Evolutionary conservation across 805 yeast species (phyloP).

Genomic region (Brettanomyces custersianus): DNA sequence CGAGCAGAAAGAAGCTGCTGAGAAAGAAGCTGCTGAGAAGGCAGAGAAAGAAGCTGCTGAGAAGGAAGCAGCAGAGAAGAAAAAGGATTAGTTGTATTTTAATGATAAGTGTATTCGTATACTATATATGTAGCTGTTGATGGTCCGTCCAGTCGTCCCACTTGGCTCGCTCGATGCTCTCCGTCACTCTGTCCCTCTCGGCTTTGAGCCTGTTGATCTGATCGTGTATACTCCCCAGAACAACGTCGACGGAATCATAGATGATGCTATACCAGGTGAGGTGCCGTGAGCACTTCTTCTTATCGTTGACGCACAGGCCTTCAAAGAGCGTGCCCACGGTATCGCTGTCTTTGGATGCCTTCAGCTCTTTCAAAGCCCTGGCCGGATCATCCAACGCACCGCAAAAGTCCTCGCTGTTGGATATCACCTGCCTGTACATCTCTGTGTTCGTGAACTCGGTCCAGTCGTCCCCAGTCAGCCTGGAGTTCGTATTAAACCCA

Average conservation of each 20-base stretch:
- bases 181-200: slow-evolving; percentile 23
- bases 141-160: slow-evolving; percentile 22
- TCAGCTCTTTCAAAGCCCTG: slow-evolving; percentile 1
- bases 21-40: slow-evolving; percentile 23
- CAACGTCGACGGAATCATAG: slow-evolving; percentile 27
- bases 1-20: slow-evolving; percentile 19
- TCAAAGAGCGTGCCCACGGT: slow-evolving; percentile 8
- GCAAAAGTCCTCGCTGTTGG: slow-evolving; percentile 6
- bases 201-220: slow-evolving; percentile 12
- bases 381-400: not conserved
- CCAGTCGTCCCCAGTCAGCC: slow-evolving; percentile 18
- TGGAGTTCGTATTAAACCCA: slow-evolving; percentile 33
- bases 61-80: slow-evolving; percentile 1
- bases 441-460: slow-evolving; percentile 8
- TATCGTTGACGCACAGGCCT: slow-evolving; percentile 40
- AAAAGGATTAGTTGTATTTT: not conserved
- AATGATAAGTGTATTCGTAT: not conserved
- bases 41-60: slow-evolving; percentile 29
- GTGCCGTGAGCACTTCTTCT: slow-evolving; percentile 48
- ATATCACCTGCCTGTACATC: slow-evolving; percentile 6
- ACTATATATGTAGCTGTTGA: not conserved
- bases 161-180: slow-evolving; percentile 26
- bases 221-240: slow-evolving; percentile 18
- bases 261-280: slow-evolving; percentile 25
- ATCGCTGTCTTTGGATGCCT: not conserved